phyloP scores from a whole-genome alignment of 345 rosid species.

The Mangifera indica region DNA sequence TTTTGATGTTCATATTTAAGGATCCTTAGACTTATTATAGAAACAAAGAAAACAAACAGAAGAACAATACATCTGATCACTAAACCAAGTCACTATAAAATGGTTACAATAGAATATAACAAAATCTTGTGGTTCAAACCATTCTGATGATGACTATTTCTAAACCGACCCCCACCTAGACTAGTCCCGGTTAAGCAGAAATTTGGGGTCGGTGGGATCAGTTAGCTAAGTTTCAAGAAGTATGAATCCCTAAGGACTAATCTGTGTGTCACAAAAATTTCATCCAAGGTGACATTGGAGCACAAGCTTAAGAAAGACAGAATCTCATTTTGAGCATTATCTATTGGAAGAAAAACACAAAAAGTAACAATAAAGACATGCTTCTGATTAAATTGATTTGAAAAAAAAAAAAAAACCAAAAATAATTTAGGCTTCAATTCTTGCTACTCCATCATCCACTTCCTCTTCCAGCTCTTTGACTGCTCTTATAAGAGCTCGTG shows the following conservation, averaged over 20 bases:
- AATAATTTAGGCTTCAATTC: constrained; percentile 25
- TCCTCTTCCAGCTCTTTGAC: constrained; percentile 72
- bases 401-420: background rate
- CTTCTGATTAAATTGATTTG: too few species aligned
- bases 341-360: background rate
- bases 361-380: background rate
- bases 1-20: background rate
- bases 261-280: background rate
- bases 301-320: constrained; percentile 3
- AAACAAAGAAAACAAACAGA: background rate
- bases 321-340: background rate
- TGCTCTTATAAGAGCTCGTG: constrained; percentile 63
- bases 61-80: background rate
- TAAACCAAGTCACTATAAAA: background rate
- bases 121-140: too few species aligned
- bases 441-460: constrained; percentile 26
- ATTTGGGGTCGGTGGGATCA: background rate
- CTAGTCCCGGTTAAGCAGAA: background rate
- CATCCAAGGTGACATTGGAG: background rate
- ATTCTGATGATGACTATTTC: too few species aligned
- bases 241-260: background rate
- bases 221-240: background rate
- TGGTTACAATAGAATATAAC: too few species aligned
- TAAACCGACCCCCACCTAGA: background rate
- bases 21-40: background rate